Evolutionary conservation across 2,329 filamentous ascomycete genomes (phyloP), one percentile per base, ranked within the genome.

Genomic region (Bipolaris oryzae): DNA sequence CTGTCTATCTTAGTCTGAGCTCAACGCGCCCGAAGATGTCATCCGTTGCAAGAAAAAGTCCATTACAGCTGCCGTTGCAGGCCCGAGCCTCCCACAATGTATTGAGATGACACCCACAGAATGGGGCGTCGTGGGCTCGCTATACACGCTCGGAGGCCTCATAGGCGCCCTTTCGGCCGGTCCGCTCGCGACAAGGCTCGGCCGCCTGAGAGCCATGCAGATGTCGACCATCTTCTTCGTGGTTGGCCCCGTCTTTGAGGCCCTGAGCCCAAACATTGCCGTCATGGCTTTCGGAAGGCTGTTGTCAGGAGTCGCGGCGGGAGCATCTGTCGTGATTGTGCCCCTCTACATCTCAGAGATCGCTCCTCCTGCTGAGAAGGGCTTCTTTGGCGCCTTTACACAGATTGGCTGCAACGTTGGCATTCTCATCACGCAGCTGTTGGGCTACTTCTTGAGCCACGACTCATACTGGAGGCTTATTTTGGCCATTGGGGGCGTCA

Each of bases 311-410:
- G 74, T 96, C 1, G 93, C 91, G 6, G 92, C 92, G 5, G 95
- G 95, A 20, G 91, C 92, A 2, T 87, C 92, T 1, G 94, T 95
- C 2, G 95, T 99, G 18, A 91, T 97, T 34, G 92, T 96, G 2
- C 95, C 95, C 0, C 85, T 99, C 18, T 99, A 96, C 80, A 92
- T 99, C 66, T 93, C 92, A 43, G 95, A 99, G 76, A 85, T 97
- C 23, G 89, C 93, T 0, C 95, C 94, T 37, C 76, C 76, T 1
- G 73, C 72, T 15, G 85, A 89, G 63, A 86, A 88, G 52, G 93
- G 92, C 5, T 86, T 96, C 61, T 98, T 96, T 67, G 86, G 86
- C 10, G 81, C 83, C 34, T 89, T 96, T 77, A 98, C 95, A 0
- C 94, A 99, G 74, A 88, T 98, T 70, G 93, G 92, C 77, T 93